Percentiles rank a stretch among this genome's conserved stretches.
phyloP scores from a whole-genome alignment of 331 rosid genomes.

The Pyrus hybrid region DNA sequence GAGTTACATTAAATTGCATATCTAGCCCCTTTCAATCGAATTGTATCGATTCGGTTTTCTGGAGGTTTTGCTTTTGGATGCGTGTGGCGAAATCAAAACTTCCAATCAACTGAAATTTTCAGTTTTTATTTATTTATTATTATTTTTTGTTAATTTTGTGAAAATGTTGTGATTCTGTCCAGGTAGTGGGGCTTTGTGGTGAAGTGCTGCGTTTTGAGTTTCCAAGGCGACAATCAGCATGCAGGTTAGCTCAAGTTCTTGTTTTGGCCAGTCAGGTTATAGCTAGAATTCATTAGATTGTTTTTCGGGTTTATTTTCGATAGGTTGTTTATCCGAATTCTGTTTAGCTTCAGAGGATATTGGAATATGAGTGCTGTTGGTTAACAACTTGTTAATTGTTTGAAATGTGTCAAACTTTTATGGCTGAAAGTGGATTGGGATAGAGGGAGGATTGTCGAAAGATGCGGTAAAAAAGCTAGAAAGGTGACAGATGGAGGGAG shows the following conservation, averaged over 20 bases:
- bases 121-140: background rate
- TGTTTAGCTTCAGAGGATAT: background rate
- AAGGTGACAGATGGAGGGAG: background rate
- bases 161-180: background rate
- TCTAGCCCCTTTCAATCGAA: background rate
- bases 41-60: background rate
- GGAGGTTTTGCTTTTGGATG: background rate
- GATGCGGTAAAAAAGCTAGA: background rate
- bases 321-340: background rate
- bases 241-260: background rate
- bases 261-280: too few relatives aligned
- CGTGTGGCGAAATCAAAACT: background rate
- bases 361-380: background rate
- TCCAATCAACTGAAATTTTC: background rate
- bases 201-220: background rate
- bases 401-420: background rate
- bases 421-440: background rate
- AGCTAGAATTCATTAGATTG: background rate
- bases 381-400: background rate
- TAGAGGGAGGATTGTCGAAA: background rate
- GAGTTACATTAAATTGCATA: too few relatives aligned
- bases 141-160: background rate
- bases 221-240: background rate
- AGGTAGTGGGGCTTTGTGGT: background rate
- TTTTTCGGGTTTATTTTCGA: background rate